Percentiles rank a stretch among this genome's conserved stretches.
phyloP scores from a whole-genome alignment of 2,329 filamentous ascomycete genomes.

The Fusarium albosuccineum region DNA sequence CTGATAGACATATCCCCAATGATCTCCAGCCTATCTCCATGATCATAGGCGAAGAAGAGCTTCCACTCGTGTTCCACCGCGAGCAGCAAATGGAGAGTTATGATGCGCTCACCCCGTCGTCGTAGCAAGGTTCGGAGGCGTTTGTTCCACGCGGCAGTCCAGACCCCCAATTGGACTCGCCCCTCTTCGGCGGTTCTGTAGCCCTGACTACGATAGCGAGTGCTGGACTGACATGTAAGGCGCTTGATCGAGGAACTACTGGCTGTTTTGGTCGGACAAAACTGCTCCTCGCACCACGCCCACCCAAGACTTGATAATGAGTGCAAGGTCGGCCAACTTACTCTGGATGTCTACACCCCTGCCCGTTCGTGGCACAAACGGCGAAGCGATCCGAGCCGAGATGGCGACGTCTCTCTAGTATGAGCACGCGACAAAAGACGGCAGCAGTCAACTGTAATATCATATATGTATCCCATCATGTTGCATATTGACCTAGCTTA shows the following conservation, averaged over 20 bases:
- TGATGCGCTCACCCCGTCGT: constrained; percentile 4
- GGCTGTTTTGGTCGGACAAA: background rate
- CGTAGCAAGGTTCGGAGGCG: background rate
- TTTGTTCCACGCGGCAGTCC: constrained; percentile 4
- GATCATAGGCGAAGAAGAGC: constrained; percentile 21
- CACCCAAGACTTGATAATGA: background rate
- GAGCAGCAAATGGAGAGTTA: constrained; percentile 17
- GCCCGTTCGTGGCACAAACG: constrained; percentile 18
- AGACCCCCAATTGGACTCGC: constrained; percentile 9
- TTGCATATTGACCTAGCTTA: background rate
- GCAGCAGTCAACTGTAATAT: background rate
- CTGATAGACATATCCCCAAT: background rate
- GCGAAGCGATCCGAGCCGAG: constrained; percentile 14
- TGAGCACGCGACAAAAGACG: background rate
- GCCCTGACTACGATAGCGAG: constrained; percentile 1
- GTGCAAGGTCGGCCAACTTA: constrained; percentile 20
- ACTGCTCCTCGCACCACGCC: background rate
- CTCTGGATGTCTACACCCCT: constrained; percentile 1
- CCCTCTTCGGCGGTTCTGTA: constrained; percentile 2
- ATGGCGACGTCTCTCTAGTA: constrained; percentile 7
- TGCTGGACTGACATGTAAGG: background rate
- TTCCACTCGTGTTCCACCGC: constrained; percentile 23
- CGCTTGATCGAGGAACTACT: constrained; percentile 2
- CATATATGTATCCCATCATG: background rate
- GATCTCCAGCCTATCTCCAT: constrained; percentile 3